Evolutionary conservation across 352 stramenopile species (phyloP), one percentile per base, ranked within the genome.

Genomic region (Phytophthora litchii): DNA sequence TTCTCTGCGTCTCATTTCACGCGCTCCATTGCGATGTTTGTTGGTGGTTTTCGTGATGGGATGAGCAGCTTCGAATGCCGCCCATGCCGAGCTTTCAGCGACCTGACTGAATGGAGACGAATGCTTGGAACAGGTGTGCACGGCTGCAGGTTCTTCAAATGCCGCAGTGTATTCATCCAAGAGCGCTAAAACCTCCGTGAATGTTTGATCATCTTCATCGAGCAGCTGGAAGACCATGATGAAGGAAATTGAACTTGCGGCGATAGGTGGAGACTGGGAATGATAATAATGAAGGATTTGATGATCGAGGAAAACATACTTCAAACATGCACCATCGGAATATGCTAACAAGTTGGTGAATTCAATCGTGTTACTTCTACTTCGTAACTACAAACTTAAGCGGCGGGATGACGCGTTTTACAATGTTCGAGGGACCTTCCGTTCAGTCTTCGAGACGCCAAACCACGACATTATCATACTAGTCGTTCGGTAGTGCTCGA

Each of bases 1-100:
- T 60, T 77, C 68, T 31, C 63, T 21, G 7, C 62, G 50, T 12
- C 68, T 54, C 64, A 68, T 58, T 50, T 77, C 68, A 0, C 68
- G 49, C 11, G 68, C 68, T 13, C 64, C 55, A n/a, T 77, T 77
- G 37, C 55, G 64, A 46, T 77, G 56, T 48, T 71, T 74, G 10
- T 54, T 68, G 14, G 61, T 53, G 23, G 17, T 45, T 41, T 42
- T 34, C 10, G 61, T 40, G 20, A 54, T 29, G 0, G 61, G 61
- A 21, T 66, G 54, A 3, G 54, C 41, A n/a, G 61, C 54, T 7
- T 65, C 58, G 20, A 66, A 70, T 4, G 43, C 47, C 2, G 55
- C 54, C 47, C 48, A 64, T 2, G 55, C 54, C 1, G 54, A 20
- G 37, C 40, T 56, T 23, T 60, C 61, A 1, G 36, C 42, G 14